These are phyloP conservation scores for Adiantum capillusveneris DNA, from an alignment of 75 land plant genomes.

Conservation along the genomic window DNA sequence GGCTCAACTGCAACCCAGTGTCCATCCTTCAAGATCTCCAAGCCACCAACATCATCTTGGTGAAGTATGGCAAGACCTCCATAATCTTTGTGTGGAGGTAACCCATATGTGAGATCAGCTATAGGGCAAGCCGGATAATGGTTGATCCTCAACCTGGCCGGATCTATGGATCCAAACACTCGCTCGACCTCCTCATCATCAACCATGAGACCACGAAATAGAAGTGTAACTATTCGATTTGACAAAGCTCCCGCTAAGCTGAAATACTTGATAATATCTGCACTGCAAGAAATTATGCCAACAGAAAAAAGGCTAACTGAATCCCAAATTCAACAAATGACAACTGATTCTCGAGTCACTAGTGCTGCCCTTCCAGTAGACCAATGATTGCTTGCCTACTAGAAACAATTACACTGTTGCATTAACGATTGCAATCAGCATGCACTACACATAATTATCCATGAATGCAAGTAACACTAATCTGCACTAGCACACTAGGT, in stretches of 20 bases:
- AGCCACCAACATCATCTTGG: conserved; percentile 24
- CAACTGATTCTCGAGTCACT: too few relatives aligned
- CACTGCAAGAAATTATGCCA: background rate
- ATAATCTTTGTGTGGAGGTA: background rate
- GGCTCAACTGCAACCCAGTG: conserved; percentile 16
- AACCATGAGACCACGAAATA: conserved; percentile 52
- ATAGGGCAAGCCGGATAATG: background rate
- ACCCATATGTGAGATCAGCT: background rate
- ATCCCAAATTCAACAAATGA: too few relatives aligned
- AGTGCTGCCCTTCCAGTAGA: too few relatives aligned
- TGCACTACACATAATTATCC: too few relatives aligned
- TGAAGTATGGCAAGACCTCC: conserved; percentile 3
- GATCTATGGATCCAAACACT: conserved; percentile 28
- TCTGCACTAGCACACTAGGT: too few relatives aligned
- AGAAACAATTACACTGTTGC: too few relatives aligned
- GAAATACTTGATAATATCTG: background rate
- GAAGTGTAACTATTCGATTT: conserved; percentile 44
- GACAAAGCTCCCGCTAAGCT: conserved; percentile 46
- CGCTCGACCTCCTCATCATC: conserved; percentile 22
- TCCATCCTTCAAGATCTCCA: conserved; percentile 12
- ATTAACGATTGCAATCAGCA: too few relatives aligned
- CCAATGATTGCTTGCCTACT: too few relatives aligned
- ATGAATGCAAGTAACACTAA: too few relatives aligned
- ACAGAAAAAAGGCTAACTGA: too few relatives aligned
- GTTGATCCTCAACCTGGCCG: background rate